These are phyloP conservation scores for Borovskyia barvae DNA, from an alignment of 208 protist species.

Conservation along the genomic window DNA sequence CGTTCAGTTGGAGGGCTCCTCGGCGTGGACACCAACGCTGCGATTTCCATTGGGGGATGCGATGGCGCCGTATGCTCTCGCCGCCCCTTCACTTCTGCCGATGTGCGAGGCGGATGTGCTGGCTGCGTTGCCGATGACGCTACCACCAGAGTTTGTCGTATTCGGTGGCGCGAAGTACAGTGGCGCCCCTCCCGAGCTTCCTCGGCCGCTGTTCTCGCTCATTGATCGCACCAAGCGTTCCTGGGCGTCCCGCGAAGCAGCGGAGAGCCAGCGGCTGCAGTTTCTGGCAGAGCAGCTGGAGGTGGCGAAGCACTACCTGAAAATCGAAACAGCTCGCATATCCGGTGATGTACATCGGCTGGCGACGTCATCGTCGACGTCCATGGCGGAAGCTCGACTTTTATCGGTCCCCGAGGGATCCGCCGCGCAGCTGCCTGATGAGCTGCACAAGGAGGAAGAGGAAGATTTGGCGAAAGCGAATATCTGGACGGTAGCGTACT, in stretches of 20 bases:
- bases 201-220: slow-evolving; percentile 8
- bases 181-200: slow-evolving; percentile 16
- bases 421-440: no score
- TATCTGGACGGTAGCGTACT: slow-evolving; percentile 78
- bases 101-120: slow-evolving; percentile 25
- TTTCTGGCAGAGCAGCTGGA: slow-evolving; percentile 73
- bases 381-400: no score
- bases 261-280: slow-evolving; percentile 35
- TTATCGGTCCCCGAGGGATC: no score
- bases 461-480: slow-evolving; percentile 43
- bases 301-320: slow-evolving; percentile 67
- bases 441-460: no score
- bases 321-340: slow-evolving; percentile 29
- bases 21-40: slow-evolving; percentile 9
- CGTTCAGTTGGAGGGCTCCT: neutral
- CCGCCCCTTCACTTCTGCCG: slow-evolving; percentile 14
- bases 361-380: no score
- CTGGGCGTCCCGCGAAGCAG: neutral
- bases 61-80: slow-evolving; percentile 26
- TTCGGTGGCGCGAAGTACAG: slow-evolving; percentile 83
- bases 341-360: no score
- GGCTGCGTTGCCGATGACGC: slow-evolving; percentile 32
- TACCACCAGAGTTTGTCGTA: slow-evolving; percentile 62
- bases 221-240: neutral
- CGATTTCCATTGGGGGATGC: slow-evolving; percentile 22